Evolutionary conservation across 208 protist genomes (phyloP).

Genomic region (Leishmania major): DNA sequence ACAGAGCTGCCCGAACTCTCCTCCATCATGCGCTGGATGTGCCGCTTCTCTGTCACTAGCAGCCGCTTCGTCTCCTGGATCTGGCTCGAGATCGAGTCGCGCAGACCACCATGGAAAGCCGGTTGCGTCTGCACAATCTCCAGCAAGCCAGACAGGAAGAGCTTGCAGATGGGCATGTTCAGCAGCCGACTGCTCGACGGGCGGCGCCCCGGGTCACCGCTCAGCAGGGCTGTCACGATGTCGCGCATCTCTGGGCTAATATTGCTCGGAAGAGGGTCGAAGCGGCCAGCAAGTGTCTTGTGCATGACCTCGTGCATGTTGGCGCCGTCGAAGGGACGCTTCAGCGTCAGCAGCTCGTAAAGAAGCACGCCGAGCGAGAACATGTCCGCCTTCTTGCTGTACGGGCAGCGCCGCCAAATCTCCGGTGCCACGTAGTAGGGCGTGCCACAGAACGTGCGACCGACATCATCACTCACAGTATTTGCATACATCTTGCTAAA

Average conservation of each 20-base stretch:
- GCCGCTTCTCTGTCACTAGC: constrained; percentile 49
- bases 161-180: constrained; percentile 72
- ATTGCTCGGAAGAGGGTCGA: constrained; percentile 51
- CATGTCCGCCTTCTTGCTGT: constrained; percentile 94
- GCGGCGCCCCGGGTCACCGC: constrained; percentile 51
- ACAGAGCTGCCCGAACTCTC: constrained; percentile 49
- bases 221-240: constrained; percentile 57
- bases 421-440: constrained; percentile 94
- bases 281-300: constrained; percentile 61
- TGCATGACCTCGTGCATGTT: constrained; percentile 82
- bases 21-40: constrained; percentile 54
- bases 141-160: constrained; percentile 73
- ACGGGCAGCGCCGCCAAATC: constrained; percentile 91
- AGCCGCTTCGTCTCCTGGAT: constrained; percentile 71
- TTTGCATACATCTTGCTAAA: constrained; percentile 70
- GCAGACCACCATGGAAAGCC: constrained; percentile 56
- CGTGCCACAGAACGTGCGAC: constrained; percentile 81
- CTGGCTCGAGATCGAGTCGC: constrained; percentile 58
- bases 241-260: constrained; percentile 68
- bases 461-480: constrained; percentile 58
- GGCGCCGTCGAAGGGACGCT: constrained; percentile 75
- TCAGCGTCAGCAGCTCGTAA: constrained; percentile 87
- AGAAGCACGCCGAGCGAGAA: constrained; percentile 90
- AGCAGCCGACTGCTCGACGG: constrained; percentile 70
- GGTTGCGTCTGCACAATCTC: constrained; percentile 80